These are phyloP conservation scores for Nitzschia sp. DNA, from an alignment of 108 stramenopile species.

Conservation along the genomic window DNA sequence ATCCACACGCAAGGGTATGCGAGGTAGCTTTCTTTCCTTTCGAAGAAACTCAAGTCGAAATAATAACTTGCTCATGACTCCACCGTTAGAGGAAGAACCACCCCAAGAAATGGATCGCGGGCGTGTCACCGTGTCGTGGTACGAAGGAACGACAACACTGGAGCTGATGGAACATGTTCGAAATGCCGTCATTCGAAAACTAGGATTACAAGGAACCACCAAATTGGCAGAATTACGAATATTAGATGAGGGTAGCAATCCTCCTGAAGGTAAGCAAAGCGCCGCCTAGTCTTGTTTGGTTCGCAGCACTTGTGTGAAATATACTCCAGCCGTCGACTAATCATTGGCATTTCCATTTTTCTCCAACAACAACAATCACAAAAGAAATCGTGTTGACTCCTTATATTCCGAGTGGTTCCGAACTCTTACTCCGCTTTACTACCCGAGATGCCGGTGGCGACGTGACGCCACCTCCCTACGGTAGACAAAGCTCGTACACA, in stretches of 20 bases:
- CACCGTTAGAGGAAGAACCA: conserved; percentile 3
- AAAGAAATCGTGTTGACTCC: conserved; percentile 82
- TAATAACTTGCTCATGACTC: neutral
- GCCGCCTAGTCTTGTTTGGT: too few species aligned
- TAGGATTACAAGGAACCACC: conserved; percentile 26
- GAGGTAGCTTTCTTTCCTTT: conserved; percentile 22
- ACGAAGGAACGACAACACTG: conserved; percentile 67
- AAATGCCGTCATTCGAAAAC: conserved; percentile 60
- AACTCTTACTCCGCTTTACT: conserved; percentile 64
- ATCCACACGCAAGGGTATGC: neutral
- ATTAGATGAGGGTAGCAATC: conserved; percentile 64
- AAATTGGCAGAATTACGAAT: conserved; percentile 62
- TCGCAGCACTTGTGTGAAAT: conserved; percentile 4
- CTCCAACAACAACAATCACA: too few species aligned
- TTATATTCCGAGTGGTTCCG: conserved; percentile 77
- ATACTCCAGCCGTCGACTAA: too few species aligned
- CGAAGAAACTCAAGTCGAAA: conserved; percentile 10
- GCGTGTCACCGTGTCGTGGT: conserved; percentile 75
- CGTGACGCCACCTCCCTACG: conserved; percentile 13
- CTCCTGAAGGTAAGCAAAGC: conserved; percentile 65
- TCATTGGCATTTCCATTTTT: neutral
- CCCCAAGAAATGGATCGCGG: conserved; percentile 45
- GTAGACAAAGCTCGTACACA: conserved; percentile 10
- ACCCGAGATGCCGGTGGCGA: conserved; percentile 34
- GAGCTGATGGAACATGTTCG: conserved; percentile 79